Evolutionary conservation across 805 yeast species (phyloP).

Genomic region (Candida sanyiensis): DNA sequence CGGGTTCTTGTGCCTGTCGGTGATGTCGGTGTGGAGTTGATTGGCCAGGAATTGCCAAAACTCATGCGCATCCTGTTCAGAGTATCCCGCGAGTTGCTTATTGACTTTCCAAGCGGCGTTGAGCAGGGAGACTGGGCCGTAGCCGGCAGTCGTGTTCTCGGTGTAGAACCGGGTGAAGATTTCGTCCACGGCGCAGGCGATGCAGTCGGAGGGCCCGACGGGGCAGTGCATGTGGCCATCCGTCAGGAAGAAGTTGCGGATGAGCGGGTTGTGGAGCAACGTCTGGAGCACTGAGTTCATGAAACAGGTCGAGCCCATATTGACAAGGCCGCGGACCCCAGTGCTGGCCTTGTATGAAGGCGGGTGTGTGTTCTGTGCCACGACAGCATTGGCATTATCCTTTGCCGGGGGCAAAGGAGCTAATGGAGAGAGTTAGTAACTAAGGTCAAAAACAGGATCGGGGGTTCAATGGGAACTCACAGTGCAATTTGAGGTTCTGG

Average conservation of each 20-base stretch:
- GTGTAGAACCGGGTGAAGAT: conserved; percentile 74
- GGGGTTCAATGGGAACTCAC: conserved; percentile 1
- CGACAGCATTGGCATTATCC: conserved; percentile 25
- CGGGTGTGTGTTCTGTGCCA: conserved; percentile 30
- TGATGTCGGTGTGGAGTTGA: conserved; percentile 57
- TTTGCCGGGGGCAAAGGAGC: background rate
- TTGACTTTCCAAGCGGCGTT: conserved; percentile 86
- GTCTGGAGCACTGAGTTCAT: conserved; percentile 92
- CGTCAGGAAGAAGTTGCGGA: conserved; percentile 69
- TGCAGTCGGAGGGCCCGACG: conserved; percentile 42
- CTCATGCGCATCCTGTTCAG: conserved; percentile 98
- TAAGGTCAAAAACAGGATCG: background rate
- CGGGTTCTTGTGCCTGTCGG: conserved; percentile 14
- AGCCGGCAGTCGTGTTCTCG: conserved; percentile 54
- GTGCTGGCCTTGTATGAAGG: conserved; percentile 46
- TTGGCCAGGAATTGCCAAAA: conserved; percentile 89
- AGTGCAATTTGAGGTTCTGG: conserved; percentile 1
- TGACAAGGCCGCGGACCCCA: conserved; percentile 86
- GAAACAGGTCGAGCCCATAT: conserved; percentile 96
- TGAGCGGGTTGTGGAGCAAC: conserved; percentile 82
- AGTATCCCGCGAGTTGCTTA: conserved; percentile 84
- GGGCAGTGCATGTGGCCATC: conserved; percentile 64
- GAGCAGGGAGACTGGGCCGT: conserved; percentile 75
- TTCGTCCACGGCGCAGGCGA: conserved; percentile 81
- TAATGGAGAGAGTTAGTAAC: background rate